Percentiles rank a stretch among this genome's conserved stretches.
Conservation (phyloP, 352 stramenopile species). For the Phytophthora podocarpi region DNA sequence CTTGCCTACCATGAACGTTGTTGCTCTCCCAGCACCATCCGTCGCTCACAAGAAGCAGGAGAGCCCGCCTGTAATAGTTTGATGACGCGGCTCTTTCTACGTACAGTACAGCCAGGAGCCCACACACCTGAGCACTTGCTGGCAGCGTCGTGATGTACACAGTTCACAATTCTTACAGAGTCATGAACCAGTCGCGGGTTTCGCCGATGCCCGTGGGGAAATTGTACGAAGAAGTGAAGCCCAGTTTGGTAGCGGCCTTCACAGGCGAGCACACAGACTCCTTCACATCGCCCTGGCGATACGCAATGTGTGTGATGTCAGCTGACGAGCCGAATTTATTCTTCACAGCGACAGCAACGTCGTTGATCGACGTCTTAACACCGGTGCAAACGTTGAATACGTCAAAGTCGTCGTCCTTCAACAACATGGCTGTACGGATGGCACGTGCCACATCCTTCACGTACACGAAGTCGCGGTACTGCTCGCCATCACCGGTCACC, state of each 20-base stretch:
- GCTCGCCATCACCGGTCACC: slow-evolving; percentile 74
- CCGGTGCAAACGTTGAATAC: slow-evolving; percentile 89
- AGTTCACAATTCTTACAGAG: slow-evolving; percentile 25
- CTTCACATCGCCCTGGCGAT: slow-evolving; percentile 81
- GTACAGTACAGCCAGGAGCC: slow-evolving; percentile 21
- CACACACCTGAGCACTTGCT: not conserved
- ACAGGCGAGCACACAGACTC: slow-evolving; percentile 77
- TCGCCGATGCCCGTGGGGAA: slow-evolving; percentile 71
- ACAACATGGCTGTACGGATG: slow-evolving; percentile 79
- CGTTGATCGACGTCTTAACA: slow-evolving; percentile 70
- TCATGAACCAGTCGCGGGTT: slow-evolving; percentile 82
- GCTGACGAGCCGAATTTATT: slow-evolving; percentile 65
- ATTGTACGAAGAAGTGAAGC: slow-evolving; percentile 74
- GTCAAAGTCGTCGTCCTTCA: slow-evolving; percentile 71
- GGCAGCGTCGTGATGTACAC: slow-evolving; percentile 10
- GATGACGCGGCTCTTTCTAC: slow-evolving; percentile 6
- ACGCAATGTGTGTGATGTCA: slow-evolving; percentile 67
- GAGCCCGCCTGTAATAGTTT: not conserved
- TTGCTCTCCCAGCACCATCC: slow-evolving; percentile 14
- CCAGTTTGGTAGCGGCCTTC: slow-evolving; percentile 72
- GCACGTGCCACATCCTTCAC: slow-evolving; percentile 86
- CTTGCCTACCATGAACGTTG: slow-evolving; percentile 1
- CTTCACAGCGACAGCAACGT: slow-evolving; percentile 72
- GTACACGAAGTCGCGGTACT: slow-evolving; percentile 88
- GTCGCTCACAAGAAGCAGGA: slow-evolving; percentile 15